These are phyloP conservation scores for Nicotiana otophora DNA, from an alignment of 257 asterid species.

Conservation along the genomic window DNA sequence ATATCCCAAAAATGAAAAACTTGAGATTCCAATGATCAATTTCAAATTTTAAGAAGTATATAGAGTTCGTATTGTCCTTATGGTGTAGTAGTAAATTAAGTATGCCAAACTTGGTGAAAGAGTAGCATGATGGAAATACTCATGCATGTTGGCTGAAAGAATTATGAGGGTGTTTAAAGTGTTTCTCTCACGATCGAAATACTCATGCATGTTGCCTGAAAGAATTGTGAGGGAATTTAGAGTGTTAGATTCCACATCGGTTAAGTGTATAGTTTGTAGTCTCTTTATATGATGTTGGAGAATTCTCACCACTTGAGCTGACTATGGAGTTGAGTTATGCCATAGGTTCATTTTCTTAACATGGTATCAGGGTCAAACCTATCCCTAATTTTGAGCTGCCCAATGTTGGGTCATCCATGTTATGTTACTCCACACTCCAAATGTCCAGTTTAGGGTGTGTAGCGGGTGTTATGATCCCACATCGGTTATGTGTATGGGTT, in stretches of 20 bases:
- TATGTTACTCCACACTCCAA: background rate
- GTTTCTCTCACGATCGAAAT: background rate
- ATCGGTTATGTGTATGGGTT: background rate
- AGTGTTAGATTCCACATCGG: background rate
- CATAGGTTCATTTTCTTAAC: background rate
- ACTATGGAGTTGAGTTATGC: background rate
- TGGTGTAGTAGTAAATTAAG: background rate
- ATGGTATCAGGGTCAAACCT: background rate
- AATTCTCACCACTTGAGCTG: background rate
- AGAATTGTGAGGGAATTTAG: background rate
- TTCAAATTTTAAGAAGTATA: background rate
- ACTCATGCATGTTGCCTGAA: slow-evolving; percentile 1
- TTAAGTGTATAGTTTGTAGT: background rate
- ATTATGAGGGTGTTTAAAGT: background rate
- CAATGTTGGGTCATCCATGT: too few species aligned
- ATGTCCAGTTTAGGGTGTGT: background rate
- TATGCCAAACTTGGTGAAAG: background rate
- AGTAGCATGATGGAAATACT: background rate
- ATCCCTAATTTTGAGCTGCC: background rate
- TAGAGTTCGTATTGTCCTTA: background rate
- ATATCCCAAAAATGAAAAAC: background rate
- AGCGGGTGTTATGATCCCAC: background rate
- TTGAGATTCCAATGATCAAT: background rate
- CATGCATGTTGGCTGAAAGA: background rate
- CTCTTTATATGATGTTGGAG: background rate